Base-by-base conservation (phyloP, 2,329 filamentous ascomycete species). In the Sporothrix variecibatus region DNA sequence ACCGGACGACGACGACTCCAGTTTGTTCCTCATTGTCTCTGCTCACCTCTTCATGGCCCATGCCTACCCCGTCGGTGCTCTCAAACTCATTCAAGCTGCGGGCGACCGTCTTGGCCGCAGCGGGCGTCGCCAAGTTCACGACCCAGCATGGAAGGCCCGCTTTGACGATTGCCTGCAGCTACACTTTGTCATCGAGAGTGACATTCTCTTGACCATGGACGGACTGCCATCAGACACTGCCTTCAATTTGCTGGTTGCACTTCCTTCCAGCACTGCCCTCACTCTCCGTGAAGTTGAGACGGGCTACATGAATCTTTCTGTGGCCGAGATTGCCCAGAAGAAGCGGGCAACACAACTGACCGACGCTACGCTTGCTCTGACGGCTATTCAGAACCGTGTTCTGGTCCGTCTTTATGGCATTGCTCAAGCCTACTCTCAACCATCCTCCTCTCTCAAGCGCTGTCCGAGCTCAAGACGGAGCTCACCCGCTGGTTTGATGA, bases 231-330 rank as follows among this genome's bases (percentile, higher is more conserved):
- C 53, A n/a, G 53, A 58, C 7, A n/a, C 53, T 6, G 53, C 53
- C 2, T 58, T 58, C n/a, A n/a, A 6, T 12, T 17, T 58, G 23
- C 23, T 58, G 53, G 53, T 23, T 31, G 53, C 11, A 15, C 23
- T 58, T 8, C 53, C 53, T 5, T 8, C 53, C 8, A 58, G 26
- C 53, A 58, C n/a, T 2, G 15, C n/a, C 2, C 23, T 58, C 17
- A 64, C 60, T 3, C 60, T 64, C 7, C 28, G 17, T 2, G 28
- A 64, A 26, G 60, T 64, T 15, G 60, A 64, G 20, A 64, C 60
- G 6, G 60, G 60, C 60, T 64, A 64, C 60, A 64, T 64, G 60
- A 64, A 64, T n/a, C 5, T 64, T 11, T 64, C 60, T 15, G 34
- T 64, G 15, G 28, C 60, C 4, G 60, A 64, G 31, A 64, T 64